Conservation (phyloP, 345 rosid genomes). For the Angophora floribunda region DNA sequence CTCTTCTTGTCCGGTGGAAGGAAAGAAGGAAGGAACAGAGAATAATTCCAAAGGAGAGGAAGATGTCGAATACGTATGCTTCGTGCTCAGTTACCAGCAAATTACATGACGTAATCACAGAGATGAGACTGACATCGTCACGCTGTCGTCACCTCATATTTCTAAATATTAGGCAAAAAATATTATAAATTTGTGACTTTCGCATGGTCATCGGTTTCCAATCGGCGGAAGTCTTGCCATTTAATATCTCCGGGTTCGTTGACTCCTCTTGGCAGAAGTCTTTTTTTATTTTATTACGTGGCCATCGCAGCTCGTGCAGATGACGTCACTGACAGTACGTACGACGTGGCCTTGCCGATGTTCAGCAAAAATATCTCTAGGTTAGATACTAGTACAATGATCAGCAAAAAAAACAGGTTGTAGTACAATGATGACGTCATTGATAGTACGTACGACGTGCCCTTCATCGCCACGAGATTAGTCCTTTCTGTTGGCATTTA, state of each 20-base stretch:
- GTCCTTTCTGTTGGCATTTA: not conserved
- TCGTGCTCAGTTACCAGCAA: not conserved
- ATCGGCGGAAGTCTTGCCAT: too few species aligned
- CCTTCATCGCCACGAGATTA: not conserved
- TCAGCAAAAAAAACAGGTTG: too few species aligned
- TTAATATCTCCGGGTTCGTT: not conserved
- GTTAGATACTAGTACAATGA: too few species aligned
- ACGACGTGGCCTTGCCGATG: not conserved
- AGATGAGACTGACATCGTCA: not conserved
- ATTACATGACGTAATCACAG: not conserved
- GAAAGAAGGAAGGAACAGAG: not conserved
- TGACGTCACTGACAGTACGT: not conserved
- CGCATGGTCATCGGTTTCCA: not conserved
- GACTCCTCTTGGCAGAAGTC: not conserved
- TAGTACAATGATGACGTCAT: too few species aligned
- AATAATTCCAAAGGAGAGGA: not conserved
- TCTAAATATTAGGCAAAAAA: not conserved
- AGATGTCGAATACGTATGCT: not conserved
- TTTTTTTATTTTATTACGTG: not conserved
- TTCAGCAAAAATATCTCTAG: too few species aligned
- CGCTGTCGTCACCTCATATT: not conserved
- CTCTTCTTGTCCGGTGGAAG: not conserved
- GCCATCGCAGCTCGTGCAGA: not conserved
- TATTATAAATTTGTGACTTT: not conserved
- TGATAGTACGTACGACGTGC: too few species aligned